Base-by-base conservation (phyloP, 2,329 filamentous ascomycete genomes). In the Talaromyces sp. region DNA sequence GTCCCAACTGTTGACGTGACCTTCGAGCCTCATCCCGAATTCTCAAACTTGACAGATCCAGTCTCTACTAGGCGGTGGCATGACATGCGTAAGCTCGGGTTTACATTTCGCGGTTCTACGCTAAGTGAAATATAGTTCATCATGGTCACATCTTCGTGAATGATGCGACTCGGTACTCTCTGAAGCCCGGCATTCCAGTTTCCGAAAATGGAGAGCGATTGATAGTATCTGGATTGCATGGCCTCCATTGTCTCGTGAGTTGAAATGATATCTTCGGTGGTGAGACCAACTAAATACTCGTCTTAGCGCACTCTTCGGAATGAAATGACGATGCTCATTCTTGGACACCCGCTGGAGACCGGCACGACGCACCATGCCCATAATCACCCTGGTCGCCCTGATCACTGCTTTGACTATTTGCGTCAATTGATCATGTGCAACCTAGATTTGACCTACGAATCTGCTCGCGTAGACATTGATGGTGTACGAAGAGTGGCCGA, bases 391-490 rank as follows among this genome's bases (percentile, higher is more conserved):
- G 59, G 59, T 19, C 59, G 59, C n/a, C 59, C 59, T 9, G 59
- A 61, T 50, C 59, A 61, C 50, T 61, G 59, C 19, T 61, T 61
- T 50, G 59, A 61, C 59, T 61, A 61, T 61, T 45, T 61, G 27
- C 59, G 59, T 8, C 59, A 61, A 45, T 50, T 61, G 11, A 37
- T 61, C 43, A 61, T 61, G 59, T 61, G 59, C 17, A 39, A 61
- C 27, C 27, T 61, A 22, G 59, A 61, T 39, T 43, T 61, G n/a
- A 61, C 59, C 35, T 61, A 61, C 25, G 59, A 61, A 39, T 50
- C 59, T 22, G 59, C 59, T n/a, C 41, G 59, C 13, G 33, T 61
- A 2, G 59, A 61, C 41, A 35, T 61, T 27, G 59, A 61, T 25
- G 59, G 59, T n/a, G 4, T 17, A 43, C 19, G 59, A 31, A 61